A percentile compares a stretch with the other conserved stretches of the same genome.
Evolutionary conservation across 495 filamentous ascomycete genomes (phyloP).

Genomic region (Elaphomyces granulatus): DNA sequence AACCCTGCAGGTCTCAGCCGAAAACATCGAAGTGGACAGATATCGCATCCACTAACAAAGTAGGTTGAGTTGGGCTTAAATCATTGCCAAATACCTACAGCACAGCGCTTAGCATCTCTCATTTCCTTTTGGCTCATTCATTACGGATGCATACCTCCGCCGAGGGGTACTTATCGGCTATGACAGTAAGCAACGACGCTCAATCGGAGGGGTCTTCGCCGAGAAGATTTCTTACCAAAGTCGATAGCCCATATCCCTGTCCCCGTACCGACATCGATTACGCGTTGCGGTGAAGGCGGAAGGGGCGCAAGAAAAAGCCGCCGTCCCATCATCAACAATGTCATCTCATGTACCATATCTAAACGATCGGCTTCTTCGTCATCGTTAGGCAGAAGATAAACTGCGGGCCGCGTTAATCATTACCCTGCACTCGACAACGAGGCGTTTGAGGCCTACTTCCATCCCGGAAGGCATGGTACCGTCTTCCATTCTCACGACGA

Average conservation of each 20-base stretch:
- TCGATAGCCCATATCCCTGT: slow-evolving; percentile 35
- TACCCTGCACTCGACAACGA: background rate
- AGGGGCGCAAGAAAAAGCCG: slow-evolving; percentile 39
- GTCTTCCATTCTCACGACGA: slow-evolving; percentile 31
- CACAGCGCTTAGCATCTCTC: background rate
- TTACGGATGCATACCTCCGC: background rate
- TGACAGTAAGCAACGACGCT: background rate
- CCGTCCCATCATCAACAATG: too few species aligned
- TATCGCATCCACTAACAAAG: slow-evolving; percentile 1
- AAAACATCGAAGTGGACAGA: background rate
- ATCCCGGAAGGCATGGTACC: slow-evolving; percentile 30
- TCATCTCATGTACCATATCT: slow-evolving; percentile 52
- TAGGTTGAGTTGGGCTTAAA: slow-evolving; percentile 5
- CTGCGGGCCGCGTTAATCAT: slow-evolving; percentile 4
- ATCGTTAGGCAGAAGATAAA: slow-evolving; percentile 34
- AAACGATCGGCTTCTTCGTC: slow-evolving; percentile 31
- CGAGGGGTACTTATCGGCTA: slow-evolving; percentile 2
- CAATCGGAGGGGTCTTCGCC: background rate
- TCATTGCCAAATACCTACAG: slow-evolving; percentile 5
- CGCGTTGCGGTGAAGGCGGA: slow-evolving; percentile 17
- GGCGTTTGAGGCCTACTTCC: slow-evolving; percentile 13
- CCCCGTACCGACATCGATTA: slow-evolving; percentile 28
- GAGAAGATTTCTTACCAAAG: slow-evolving; percentile 20
- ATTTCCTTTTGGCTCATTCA: slow-evolving; percentile 1
- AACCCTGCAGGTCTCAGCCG: slow-evolving; percentile 15